A percentile compares a stretch with the other conserved stretches of the same genome.
These are phyloP conservation scores for Halophytophthora batemanensis DNA, from an alignment of 352 stramenopile species.

Conservation along the genomic window DNA sequence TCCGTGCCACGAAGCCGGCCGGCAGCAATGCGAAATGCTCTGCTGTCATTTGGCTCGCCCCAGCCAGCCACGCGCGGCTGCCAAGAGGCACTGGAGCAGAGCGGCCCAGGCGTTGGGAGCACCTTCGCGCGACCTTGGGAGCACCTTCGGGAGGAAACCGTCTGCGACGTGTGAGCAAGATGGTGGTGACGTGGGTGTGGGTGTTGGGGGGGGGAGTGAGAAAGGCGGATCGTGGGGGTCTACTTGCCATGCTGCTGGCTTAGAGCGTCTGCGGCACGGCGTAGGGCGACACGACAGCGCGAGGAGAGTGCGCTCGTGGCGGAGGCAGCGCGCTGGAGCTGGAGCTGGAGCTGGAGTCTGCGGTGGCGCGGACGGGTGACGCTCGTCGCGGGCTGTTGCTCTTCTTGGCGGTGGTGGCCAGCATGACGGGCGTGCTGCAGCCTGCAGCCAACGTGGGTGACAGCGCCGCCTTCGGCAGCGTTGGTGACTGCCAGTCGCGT, in stretches of 20 bases:
- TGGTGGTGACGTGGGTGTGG: too few species aligned
- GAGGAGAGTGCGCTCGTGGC: neutral
- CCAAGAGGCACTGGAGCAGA: conserved; percentile 61
- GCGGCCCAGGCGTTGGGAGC: conserved; percentile 14
- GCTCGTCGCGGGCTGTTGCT: conserved; percentile 2
- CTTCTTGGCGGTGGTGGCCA: neutral
- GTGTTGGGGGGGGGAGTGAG: too few species aligned
- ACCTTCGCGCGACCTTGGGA: conserved; percentile 29
- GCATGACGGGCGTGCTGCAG: neutral
- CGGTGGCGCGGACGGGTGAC: conserved; percentile 10
- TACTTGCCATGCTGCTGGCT: too few species aligned
- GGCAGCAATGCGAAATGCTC: conserved; percentile 8
- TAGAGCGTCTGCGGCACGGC: conserved; percentile 20
- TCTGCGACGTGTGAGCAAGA: conserved; percentile 1
- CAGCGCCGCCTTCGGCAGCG: conserved; percentile 9
- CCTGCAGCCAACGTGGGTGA: conserved; percentile 1
- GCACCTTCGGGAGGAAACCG: conserved; percentile 1
- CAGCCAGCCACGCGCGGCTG: conserved; percentile 4
- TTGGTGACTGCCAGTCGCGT: conserved; percentile 5
- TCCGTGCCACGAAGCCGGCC: too few species aligned
- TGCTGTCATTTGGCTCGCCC: too few species aligned
- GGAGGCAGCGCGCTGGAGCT: neutral
- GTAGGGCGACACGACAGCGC: conserved; percentile 13
- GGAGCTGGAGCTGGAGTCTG: conserved; percentile 6
- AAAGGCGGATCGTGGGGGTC: too few species aligned